Evolutionary conservation across 768 basidiomycete genomes (phyloP), one percentile per base, ranked within the genome.

Genomic region (Boletus rufocinnamomeus): DNA sequence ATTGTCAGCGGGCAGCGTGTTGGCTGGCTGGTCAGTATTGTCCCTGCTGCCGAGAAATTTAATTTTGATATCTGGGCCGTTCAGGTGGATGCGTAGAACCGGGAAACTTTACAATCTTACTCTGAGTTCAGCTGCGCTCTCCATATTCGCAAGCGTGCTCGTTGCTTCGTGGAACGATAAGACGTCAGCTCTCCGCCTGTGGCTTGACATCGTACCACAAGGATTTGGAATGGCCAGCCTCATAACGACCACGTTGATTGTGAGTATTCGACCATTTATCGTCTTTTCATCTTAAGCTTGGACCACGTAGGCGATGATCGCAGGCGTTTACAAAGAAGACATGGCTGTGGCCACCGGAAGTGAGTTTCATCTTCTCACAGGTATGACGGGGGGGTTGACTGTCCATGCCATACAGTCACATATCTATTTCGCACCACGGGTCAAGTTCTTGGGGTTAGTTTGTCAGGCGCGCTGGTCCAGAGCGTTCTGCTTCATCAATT

Each of bases 391-490:
- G 25, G 37, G 49, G 54, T 60, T 68, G 38, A 54, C 52, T n/a
- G 28, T 52, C 6, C 23, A 45, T 48, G n/a, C 30, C 54, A 43
- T 48, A 19, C 65, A 96, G 94, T 95, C 66, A 91, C 91, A 34
- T 98, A 98, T 74, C 80, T 97, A 48, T 96, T 95, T 79, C 80
- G 95, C 62, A 95, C 93, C 9, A 90, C 92, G 19, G 95, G 95
- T 3, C 96, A 98, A 77, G 97, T 97, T 25, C 81, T 98, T 54
- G 97, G 96, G 37, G 96, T 99, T 54, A 91, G 91, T 66, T 77
- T 95, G 47, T 87, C 87, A 64, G 91, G 93, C 23, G 88, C 93
- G 0, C 72, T 98, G 28, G 76, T 95, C 34, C 96, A 99, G 74
- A 82, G 84, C 6, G 80, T 96, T 37, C 79, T 99, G 41, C 75